Percentiles rank a stretch among this genome's conserved stretches.
These are phyloP conservation scores for Henckelia pumila DNA, from an alignment of 257 asterid species.

Conservation along the genomic window DNA sequence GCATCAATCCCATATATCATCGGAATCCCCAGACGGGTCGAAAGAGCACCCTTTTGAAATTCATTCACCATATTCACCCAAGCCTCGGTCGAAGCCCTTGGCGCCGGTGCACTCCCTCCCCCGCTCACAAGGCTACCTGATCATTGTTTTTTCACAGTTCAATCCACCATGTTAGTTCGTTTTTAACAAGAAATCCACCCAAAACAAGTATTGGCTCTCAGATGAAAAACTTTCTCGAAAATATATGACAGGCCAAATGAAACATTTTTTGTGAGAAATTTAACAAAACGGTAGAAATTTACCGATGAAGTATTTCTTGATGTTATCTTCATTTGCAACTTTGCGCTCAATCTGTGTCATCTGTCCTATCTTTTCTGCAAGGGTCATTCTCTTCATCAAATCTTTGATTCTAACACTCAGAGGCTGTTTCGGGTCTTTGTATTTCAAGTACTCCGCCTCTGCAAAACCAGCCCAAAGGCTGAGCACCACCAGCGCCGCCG, in stretches of 20 bases:
- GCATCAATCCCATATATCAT: neutral
- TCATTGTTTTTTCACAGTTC: neutral
- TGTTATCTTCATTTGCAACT: neutral
- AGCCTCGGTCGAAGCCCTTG: conserved; percentile 36
- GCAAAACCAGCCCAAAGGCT: neutral
- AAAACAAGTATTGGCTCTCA: neutral
- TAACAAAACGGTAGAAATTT: no score
- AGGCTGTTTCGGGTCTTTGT: neutral
- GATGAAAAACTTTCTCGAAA: neutral
- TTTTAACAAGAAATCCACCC: neutral
- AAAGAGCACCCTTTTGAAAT: conserved; percentile 5
- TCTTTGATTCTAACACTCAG: neutral
- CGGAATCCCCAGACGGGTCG: neutral
- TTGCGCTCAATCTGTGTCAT: neutral
- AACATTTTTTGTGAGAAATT: neutral
- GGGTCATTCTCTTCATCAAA: neutral
- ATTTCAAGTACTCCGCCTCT: neutral
- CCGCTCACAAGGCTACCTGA: neutral
- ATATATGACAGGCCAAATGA: neutral
- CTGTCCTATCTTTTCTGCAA: neutral
- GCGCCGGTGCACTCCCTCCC: conserved; percentile 22
- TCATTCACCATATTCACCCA: conserved; percentile 53
- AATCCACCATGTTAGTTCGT: neutral
- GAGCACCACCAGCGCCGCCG: neutral
- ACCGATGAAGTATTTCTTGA: neutral